These are phyloP conservation scores for Xylariales sp. DNA, from an alignment of 2,329 filamentous ascomycete genomes.

Conservation along the genomic window DNA sequence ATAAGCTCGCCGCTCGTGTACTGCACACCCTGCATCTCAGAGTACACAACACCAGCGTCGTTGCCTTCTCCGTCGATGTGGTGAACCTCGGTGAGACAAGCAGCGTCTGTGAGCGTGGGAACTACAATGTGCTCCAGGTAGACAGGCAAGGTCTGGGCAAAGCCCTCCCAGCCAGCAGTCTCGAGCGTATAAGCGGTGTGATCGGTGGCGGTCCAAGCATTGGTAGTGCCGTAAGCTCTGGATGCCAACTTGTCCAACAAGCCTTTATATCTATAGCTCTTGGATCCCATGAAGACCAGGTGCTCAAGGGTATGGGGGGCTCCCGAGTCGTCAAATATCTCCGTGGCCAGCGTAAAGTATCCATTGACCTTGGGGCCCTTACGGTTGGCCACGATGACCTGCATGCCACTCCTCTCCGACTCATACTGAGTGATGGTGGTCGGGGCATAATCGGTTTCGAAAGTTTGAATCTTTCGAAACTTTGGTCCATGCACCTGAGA, in stretches of 20 bases:
- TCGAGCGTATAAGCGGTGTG: slow-evolving; percentile 96
- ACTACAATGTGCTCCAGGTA: slow-evolving; percentile 93
- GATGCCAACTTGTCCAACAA: slow-evolving; percentile 92
- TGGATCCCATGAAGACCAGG: slow-evolving; percentile 84
- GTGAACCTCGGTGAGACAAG: slow-evolving; percentile 92
- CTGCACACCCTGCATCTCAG: slow-evolving; percentile 96
- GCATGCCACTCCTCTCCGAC: slow-evolving; percentile 90
- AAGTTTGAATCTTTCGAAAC: slow-evolving; percentile 82
- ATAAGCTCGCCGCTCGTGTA: slow-evolving; percentile 83
- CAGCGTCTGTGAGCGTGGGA: slow-evolving; percentile 87
- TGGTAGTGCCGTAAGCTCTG: slow-evolving; percentile 87
- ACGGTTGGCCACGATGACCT: slow-evolving; percentile 85
- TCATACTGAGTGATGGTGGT: slow-evolving; percentile 92
- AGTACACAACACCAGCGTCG: slow-evolving; percentile 96
- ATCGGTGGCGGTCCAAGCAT: slow-evolving; percentile 95
- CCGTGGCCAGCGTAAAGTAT: slow-evolving; percentile 92
- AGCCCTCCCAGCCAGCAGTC: slow-evolving; percentile 95
- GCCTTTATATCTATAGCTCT: slow-evolving; percentile 90
- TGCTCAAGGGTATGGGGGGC: slow-evolving; percentile 85
- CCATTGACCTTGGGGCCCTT: slow-evolving; percentile 93
- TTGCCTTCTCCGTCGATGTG: slow-evolving; percentile 91
- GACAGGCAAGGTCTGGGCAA: slow-evolving; percentile 87
- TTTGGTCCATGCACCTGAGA: slow-evolving; percentile 40
- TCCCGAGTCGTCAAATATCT: slow-evolving; percentile 96
- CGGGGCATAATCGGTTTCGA: slow-evolving; percentile 86